phyloP scores from a whole-genome alignment of 2,329 filamentous ascomycete species.

The Sarocladiaceae sp. region DNA sequence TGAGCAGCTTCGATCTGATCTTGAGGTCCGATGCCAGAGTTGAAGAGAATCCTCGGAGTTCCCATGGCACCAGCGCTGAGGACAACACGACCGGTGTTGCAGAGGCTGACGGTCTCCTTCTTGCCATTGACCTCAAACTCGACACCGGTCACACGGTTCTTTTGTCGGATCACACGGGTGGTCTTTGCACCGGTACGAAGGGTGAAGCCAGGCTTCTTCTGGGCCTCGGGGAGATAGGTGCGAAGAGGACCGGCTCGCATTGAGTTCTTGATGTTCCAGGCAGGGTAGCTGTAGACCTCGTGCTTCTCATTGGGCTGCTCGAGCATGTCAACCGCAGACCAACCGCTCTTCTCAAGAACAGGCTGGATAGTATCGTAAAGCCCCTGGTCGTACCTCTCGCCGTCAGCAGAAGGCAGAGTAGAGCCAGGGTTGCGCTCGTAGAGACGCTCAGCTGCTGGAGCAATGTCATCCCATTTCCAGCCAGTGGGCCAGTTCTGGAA shows the following conservation, averaged over 20 bases:
- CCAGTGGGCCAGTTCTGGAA: constrained; percentile 66
- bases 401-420: constrained; percentile 60
- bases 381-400: constrained; percentile 60
- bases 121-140: constrained; percentile 51
- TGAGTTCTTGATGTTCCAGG: constrained; percentile 62
- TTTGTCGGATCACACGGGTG: constrained; percentile 59
- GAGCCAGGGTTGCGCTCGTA: constrained; percentile 52
- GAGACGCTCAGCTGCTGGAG: constrained; percentile 51
- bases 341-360: constrained; percentile 57
- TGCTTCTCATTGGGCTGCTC: constrained; percentile 58
- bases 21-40: constrained; percentile 57
- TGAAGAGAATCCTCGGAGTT: constrained; percentile 61
- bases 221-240: constrained; percentile 62
- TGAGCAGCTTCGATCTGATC: constrained; percentile 43
- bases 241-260: constrained; percentile 65
- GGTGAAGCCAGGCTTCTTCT: constrained; percentile 57
- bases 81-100: constrained; percentile 54
- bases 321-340: constrained; percentile 59
- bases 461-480: constrained; percentile 58
- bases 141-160: constrained; percentile 59
- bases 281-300: constrained; percentile 57
- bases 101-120: constrained; percentile 53
- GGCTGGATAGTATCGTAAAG: constrained; percentile 59
- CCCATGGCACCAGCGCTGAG: constrained; percentile 64
- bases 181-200: constrained; percentile 62